These are phyloP conservation scores for Beauveria medogensis DNA, from an alignment of 2,329 filamentous ascomycete genomes.

Conservation along the genomic window DNA sequence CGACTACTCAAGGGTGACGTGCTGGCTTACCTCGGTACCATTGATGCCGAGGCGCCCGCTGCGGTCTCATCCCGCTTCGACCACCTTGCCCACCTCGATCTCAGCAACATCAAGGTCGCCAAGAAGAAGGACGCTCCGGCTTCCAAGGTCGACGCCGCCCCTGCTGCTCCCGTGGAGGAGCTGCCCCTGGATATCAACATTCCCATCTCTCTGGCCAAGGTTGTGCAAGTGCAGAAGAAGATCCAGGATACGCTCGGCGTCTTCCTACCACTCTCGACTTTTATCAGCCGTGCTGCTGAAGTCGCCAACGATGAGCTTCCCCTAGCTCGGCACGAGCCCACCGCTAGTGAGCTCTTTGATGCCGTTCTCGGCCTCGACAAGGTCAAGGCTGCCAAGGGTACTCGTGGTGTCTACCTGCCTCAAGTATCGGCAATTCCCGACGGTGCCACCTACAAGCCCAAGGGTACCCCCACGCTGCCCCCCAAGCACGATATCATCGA, in stretches of 20 bases:
- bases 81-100: conserved; percentile 75
- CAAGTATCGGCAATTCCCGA: conserved; percentile 55
- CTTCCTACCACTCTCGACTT: conserved; percentile 74
- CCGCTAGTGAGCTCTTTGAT: conserved; percentile 79
- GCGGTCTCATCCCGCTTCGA: conserved; percentile 63
- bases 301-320: conserved; percentile 85
- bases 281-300: conserved; percentile 76
- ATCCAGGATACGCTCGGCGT: conserved; percentile 71
- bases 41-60: conserved; percentile 63
- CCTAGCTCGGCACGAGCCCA: conserved; percentile 50
- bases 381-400: conserved; percentile 37
- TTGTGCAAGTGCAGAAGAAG: conserved; percentile 72
- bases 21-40: conserved; percentile 76
- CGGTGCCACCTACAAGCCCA: conserved; percentile 31
- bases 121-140: conserved; percentile 36
- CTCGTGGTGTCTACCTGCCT: conserved; percentile 60
- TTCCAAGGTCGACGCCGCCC: conserved; percentile 30
- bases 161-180: conserved; percentile 35
- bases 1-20: conserved; percentile 93
- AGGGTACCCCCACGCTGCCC: conserved; percentile 37
- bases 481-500: conserved; percentile 68
- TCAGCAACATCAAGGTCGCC: conserved; percentile 88
- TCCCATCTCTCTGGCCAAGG: conserved; percentile 69
- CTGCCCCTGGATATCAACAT: conserved; percentile 54
- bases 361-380: conserved; percentile 67